These are phyloP conservation scores for Termitomyces sp. DNA, from an alignment of 768 basidiomycete species.

Conservation along the genomic window DNA sequence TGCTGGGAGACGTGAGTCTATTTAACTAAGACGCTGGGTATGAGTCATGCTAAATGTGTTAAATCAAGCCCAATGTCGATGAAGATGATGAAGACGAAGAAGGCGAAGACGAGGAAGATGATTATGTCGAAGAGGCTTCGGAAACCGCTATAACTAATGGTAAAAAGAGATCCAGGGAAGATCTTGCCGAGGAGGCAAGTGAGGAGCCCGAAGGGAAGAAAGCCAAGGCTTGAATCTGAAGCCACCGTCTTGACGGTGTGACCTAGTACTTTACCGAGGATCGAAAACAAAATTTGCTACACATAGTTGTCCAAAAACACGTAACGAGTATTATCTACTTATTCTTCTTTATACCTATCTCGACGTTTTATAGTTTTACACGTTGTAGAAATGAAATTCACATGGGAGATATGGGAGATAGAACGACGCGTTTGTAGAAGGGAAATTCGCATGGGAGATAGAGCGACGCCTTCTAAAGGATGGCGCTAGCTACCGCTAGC, in stretches of 20 bases:
- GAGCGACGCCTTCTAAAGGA: neutral
- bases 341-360: slow-evolving; percentile 16
- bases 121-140: slow-evolving; percentile 10
- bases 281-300: neutral
- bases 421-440: slow-evolving; percentile 1
- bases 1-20: slow-evolving; percentile 14
- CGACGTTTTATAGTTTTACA: slow-evolving; percentile 10
- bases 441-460: neutral
- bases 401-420: too few relatives aligned
- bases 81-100: slow-evolving; percentile 29
- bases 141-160: slow-evolving; percentile 11
- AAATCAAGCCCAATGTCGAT: slow-evolving; percentile 20
- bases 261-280: neutral
- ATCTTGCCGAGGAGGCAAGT: slow-evolving; percentile 20
- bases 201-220: slow-evolving; percentile 32
- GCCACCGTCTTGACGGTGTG: neutral
- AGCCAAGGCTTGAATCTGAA: slow-evolving; percentile 27
- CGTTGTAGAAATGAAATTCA: slow-evolving; percentile 6
- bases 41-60: neutral
- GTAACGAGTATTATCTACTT: slow-evolving; percentile 12
- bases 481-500: neutral
- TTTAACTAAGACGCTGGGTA: neutral
- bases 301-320: slow-evolving; percentile 3
- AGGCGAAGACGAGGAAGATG: slow-evolving; percentile 19
- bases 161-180: slow-evolving; percentile 32